Conservation (phyloP, 352 stramenopile species). For the Globisporangium iwayamae region DNA sequence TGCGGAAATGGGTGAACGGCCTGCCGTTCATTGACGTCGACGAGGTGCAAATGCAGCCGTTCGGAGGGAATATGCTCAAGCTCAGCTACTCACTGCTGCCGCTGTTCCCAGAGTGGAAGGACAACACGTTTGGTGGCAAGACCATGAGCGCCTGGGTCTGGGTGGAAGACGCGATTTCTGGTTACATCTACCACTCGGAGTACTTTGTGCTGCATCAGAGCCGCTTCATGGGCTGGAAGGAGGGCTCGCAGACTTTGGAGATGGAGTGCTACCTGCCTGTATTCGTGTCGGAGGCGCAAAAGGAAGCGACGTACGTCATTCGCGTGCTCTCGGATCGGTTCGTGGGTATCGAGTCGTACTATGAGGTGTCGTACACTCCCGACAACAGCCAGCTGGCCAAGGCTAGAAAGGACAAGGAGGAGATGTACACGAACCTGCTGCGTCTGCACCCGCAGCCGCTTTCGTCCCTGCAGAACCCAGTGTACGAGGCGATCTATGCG, state of each 20-base stretch:
- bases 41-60: conserved; percentile 88
- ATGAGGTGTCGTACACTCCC: conserved; percentile 62
- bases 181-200: conserved; percentile 94
- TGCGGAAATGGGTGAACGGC: conserved; percentile 63
- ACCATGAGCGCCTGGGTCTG: conserved; percentile 94
- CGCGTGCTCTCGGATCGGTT: conserved; percentile 95
- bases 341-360: conserved; percentile 93
- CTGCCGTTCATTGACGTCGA: conserved; percentile 69
- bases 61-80: conserved; percentile 94
- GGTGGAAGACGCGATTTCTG: conserved; percentile 94
- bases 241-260: conserved; percentile 60
- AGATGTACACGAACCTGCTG: conserved; percentile 88
- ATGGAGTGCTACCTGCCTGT: conserved; percentile 96
- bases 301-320: conserved; percentile 91
- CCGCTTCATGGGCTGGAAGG: conserved; percentile 62
- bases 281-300: conserved; percentile 89
- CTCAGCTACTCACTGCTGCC: conserved; percentile 80
- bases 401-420: conserved; percentile 51
- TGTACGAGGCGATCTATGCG: conserved; percentile 91
- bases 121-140: conserved; percentile 51
- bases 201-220: conserved; percentile 85
- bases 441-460: conserved; percentile 94
- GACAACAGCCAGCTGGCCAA: conserved; percentile 27
- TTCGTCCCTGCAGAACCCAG: conserved; percentile 87
- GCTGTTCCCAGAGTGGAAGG: conserved; percentile 72